Base-by-base conservation (phyloP, 2,329 filamentous ascomycete species). In the Botrytis squamosa region DNA sequence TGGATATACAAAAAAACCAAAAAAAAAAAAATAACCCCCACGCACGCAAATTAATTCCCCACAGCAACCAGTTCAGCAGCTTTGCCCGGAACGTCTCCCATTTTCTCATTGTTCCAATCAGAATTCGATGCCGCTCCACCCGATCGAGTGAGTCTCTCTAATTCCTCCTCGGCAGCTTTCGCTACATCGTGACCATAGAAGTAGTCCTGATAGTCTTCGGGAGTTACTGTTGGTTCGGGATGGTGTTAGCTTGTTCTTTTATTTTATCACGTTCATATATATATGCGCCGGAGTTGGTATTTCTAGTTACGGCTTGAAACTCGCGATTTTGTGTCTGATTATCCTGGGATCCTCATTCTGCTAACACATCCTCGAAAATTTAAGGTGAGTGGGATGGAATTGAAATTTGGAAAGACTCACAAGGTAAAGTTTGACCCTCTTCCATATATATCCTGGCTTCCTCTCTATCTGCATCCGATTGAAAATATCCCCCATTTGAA, bases 131-230 rank as follows among this genome's bases (percentile, higher is more conserved):
- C 12, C 1, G 4, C 7, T 52, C 12, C 49, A 1, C n/a, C 25
- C 10, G 49, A n/a, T n/a, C 6, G 25, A 52, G 49, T n/a, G 25
- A 52, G 49, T n/a, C 38, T 62, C 55, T 46, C n/a, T 20, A 62
- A 29, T 60, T 70, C 59, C 25, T 42, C 7, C 44, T 64, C 16
- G 20, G 55, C 52, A 4, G 14, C 42, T 18, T 67, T 40, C 9
- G 10, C 14, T 2, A 73, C 71, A 62, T 73, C 64, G 18, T 73
- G n/a, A 20, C 44, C 25, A 22, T 63, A 73, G 22, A 69, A 69
- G 8, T 69, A 60, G 22, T 60, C 33, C 2, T 36, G 36, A n/a
- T 46, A 68, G 8, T 68, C 71, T 62, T 29, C 29, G 2, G 71
- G 36, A 1, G 22, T 69, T 25, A 4, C 64, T 69, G 8, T 52